Evolutionary conservation across 164 flowering plant genomes (phyloP).

Genomic region (Taxillus chinensis): DNA sequence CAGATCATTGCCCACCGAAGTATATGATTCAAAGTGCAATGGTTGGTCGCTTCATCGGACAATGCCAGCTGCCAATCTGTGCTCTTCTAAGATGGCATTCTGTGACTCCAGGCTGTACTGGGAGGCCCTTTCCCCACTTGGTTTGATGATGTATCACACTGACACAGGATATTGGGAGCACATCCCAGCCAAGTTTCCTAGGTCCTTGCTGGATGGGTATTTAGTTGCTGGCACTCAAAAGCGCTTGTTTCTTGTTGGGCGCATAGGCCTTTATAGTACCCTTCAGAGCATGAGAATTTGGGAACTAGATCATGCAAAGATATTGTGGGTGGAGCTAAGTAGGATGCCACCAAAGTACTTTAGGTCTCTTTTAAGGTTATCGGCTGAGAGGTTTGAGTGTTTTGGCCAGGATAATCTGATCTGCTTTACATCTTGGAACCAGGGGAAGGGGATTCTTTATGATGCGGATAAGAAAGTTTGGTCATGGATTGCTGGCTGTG

Average conservation of each 20-base stretch:
- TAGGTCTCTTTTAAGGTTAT: constrained; percentile 69
- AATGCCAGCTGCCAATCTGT: constrained; percentile 87
- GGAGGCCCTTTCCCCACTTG: constrained; percentile 90
- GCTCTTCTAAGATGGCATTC: constrained; percentile 93
- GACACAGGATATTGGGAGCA: constrained; percentile 85
- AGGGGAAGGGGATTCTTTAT: constrained; percentile 83
- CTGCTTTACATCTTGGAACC: constrained; percentile 94
- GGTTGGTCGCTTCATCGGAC: constrained; percentile 75
- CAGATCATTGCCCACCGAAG: constrained; percentile 78
- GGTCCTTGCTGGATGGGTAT: constrained; percentile 86
- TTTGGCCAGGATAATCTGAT: constrained; percentile 83
- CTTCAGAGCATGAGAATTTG: constrained; percentile 91
- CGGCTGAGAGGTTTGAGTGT: constrained; percentile 96
- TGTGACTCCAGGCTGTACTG: constrained; percentile 78
- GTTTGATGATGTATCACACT: constrained; percentile 75
- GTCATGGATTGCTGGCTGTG: constrained; percentile 97
- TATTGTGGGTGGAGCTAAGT: constrained; percentile 75
- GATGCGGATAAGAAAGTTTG: constrained; percentile 81
- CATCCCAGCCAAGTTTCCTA: constrained; percentile 83
- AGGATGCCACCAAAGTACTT: constrained; percentile 92
- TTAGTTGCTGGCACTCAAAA: constrained; percentile 82
- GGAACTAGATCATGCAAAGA: constrained; percentile 86
- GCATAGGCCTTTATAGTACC: constrained; percentile 81
- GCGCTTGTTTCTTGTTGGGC: constrained; percentile 81
- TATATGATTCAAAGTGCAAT: constrained; percentile 72